Percentiles rank a stretch among this genome's conserved stretches.
Evolutionary conservation across 768 basidiomycete genomes (phyloP).

Genomic region (Rhodosporidiobolus sp.): DNA sequence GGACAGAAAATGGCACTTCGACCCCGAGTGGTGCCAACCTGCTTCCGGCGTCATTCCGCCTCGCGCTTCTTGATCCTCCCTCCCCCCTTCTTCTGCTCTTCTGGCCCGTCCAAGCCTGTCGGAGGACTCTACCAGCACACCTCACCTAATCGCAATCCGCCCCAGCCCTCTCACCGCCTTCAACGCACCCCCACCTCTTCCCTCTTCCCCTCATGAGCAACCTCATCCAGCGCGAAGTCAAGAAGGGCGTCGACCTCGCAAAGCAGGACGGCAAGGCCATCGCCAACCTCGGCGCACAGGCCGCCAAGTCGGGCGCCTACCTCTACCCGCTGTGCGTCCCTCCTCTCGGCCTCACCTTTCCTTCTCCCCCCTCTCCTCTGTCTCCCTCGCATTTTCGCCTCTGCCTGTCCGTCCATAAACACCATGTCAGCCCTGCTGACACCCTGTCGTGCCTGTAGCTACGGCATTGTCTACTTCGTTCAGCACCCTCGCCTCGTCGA

Average conservation of each 20-base stretch:
- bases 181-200: background rate
- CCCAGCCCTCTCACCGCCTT: background rate
- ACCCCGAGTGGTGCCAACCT: too few species aligned
- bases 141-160: background rate
- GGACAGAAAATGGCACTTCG: too few species aligned
- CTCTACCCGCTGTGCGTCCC: slow-evolving; percentile 32
- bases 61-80: too few species aligned
- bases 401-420: too few species aligned
- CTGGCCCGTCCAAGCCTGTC: too few species aligned
- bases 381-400: background rate
- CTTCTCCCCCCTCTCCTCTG: too few species aligned
- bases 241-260: slow-evolving; percentile 9
- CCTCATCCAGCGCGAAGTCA: slow-evolving; percentile 30
- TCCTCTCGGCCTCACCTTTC: background rate
- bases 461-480: slow-evolving; percentile 32
- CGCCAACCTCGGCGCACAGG: slow-evolving; percentile 1
- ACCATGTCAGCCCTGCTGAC: background rate
- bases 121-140: background rate
- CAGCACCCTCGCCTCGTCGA: slow-evolving; percentile 26
- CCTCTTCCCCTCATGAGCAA: background rate
- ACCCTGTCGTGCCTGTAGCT: background rate
- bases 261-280: slow-evolving; percentile 27
- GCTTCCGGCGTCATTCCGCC: too few species aligned
- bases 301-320: slow-evolving; percentile 24
- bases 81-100: too few species aligned